Evolutionary conservation across 2,329 filamentous ascomycete species (phyloP), one percentile per base, ranked within the genome.

Genomic region (Sporothrix curviconia): DNA sequence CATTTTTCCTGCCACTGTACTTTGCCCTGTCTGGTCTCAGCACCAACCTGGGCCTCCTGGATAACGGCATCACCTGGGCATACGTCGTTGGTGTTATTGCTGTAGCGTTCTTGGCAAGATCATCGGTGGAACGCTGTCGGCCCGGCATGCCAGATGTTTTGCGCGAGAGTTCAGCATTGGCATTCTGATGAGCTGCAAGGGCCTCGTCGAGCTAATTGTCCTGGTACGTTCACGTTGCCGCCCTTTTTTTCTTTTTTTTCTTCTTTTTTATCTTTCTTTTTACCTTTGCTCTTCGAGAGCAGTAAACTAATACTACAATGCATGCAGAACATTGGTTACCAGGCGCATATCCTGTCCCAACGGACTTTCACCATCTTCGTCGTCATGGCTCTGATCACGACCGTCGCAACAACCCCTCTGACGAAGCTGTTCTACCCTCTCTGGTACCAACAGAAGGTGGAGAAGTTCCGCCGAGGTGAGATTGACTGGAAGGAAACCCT

Each of bases 111-210:
- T 74, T 22, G 90, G 86, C 50, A 97, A 97, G 70, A 87, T 97
- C 53, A 76, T 86, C 12, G 92, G 92, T 42, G 91, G 90, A 17
- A 85, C 90, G 0, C 59, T 95, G 1, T 90, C 92, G 7, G 91
- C 92, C 0, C 82, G 84, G 36, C 67, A 3, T 89, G 84, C 65
- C 90, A 87, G 25, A 76, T 96, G 52, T 80, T 95, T 1, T 97
- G 92, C 82, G 92, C 59, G 92, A 97, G 70, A 92, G 88, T 58
- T 95, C 32, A 84, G 90, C 1, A 94, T 97, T 63, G 92, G 92
- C 14, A 84, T 86, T 15, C 73, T 96, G 65, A 97, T 97, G 92
- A 95, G 90, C 72, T 97, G 92, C 72, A 97, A 97, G 71, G 92
- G 92, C 66, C 78, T 97, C 9, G 92, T 96, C 0, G 92, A 96